These are phyloP conservation scores for Kodamaea ohmeri DNA, from an alignment of 1,139 yeast genomes.

Conservation along the genomic window DNA sequence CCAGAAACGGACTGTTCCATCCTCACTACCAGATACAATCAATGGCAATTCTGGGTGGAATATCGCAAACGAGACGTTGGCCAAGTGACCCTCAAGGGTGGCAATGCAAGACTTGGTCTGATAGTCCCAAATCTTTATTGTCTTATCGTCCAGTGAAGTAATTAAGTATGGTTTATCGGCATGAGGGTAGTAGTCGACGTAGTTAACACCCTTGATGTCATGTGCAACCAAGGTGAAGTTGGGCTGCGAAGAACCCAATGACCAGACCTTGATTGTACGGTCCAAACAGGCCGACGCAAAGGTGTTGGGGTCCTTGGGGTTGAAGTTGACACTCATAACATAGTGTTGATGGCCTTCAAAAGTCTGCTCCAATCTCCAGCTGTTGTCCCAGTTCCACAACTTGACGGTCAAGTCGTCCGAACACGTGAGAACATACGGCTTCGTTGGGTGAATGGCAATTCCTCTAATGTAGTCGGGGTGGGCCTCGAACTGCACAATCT, in stretches of 20 bases:
- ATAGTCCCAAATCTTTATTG: conserved; percentile 93
- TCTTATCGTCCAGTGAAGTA: conserved; percentile 89
- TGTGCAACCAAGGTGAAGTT: conserved; percentile 91
- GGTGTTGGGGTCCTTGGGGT: conserved; percentile 96
- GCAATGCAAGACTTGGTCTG: conserved; percentile 97
- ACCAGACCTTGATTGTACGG: conserved; percentile 96
- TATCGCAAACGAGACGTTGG: conserved; percentile 93
- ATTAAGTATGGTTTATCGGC: conserved; percentile 95
- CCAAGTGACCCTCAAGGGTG: conserved; percentile 86
- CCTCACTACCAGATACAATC: conserved; percentile 80
- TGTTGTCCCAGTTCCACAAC: conserved; percentile 96
- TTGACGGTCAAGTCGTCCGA: conserved; percentile 90
- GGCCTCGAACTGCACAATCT: conserved; percentile 91
- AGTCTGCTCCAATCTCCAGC: conserved; percentile 85
- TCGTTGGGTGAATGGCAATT: conserved; percentile 90
- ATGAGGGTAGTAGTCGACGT: conserved; percentile 93
- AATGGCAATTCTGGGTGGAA: conserved; percentile 96
- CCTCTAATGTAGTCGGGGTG: conserved; percentile 96
- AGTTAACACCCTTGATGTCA: conserved; percentile 90
- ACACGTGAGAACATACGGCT: conserved; percentile 83
- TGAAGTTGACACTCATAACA: conserved; percentile 91
- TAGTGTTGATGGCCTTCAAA: conserved; percentile 96
- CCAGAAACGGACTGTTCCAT: conserved; percentile 78
- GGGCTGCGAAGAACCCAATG: conserved; percentile 83
- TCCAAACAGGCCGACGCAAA: conserved; percentile 97